Conservation (phyloP, 768 basidiomycete species). For the Dentipellis fragilis region DNA sequence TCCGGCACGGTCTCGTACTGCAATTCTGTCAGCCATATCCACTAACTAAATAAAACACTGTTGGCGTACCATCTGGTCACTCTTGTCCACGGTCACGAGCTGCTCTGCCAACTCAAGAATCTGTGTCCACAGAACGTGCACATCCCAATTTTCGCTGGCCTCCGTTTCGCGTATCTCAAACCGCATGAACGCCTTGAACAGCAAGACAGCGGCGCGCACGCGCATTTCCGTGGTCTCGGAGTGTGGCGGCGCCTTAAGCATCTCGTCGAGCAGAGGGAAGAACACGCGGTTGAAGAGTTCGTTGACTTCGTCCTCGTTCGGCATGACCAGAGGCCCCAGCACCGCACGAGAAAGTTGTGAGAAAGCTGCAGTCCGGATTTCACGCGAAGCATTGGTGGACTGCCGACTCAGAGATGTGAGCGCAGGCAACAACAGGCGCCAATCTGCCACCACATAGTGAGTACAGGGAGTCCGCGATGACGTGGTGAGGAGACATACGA, state of each 20-base stretch:
- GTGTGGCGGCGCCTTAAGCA: conserved; percentile 76
- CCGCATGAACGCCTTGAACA: conserved; percentile 95
- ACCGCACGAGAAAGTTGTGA: conserved; percentile 39
- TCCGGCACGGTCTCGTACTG: conserved; percentile 95
- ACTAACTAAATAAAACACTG: background rate
- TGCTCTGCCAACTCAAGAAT: conserved; percentile 84
- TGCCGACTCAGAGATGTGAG: conserved; percentile 9
- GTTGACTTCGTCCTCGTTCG: background rate
- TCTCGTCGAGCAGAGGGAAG: conserved; percentile 82
- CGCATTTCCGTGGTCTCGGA: conserved; percentile 87
- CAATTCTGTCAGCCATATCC: background rate
- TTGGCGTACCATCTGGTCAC: conserved; percentile 73
- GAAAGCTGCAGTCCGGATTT: conserved; percentile 38
- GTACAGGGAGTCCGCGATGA: background rate
- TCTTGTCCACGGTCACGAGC: conserved; percentile 76
- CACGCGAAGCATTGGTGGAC: conserved; percentile 7
- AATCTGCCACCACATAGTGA: background rate
- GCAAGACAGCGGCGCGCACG: conserved; percentile 74
- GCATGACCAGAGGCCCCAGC: conserved; percentile 10
- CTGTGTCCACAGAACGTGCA: conserved; percentile 75
- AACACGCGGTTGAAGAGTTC: conserved; percentile 55
- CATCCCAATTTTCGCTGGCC: conserved; percentile 26
- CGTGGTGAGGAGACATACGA: conserved; percentile 22
- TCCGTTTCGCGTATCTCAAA: conserved; percentile 67
- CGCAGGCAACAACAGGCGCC: conserved; percentile 13